Base-by-base conservation (phyloP, 106 monocot genomes). In the Acorus gramineus region DNA sequence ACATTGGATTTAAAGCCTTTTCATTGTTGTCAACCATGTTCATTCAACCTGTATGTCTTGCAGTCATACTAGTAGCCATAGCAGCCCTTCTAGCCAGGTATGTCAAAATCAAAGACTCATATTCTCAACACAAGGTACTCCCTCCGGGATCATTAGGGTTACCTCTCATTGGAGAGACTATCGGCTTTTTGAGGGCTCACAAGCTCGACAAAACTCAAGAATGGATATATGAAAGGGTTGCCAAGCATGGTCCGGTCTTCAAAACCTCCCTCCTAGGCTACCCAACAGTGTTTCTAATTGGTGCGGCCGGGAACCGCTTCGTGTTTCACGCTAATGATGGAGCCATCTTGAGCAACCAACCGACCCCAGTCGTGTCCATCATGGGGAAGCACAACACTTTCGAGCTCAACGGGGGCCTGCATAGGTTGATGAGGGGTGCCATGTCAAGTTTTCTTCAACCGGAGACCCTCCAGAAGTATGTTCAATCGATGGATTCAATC, bases 91-190 rank as follows among this genome's bases (percentile, higher is more conserved):
- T 62, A 11, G 47, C 50, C 63, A 6, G 63, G 6, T 63, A 50
- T 8, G 13, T 14, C 49, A 50, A 2, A 14, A 50, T 63, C 50
- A 49, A 63, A 50, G 49, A 4, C 10, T 7, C 5, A 4, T 50
- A 49, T 3, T 6, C 63, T 28, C 9, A 3, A 42, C n/a, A 49
- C 6, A 62, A 54, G 11, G 63, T 55, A 42, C 63, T 64, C 11
- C 72, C 64, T 57, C 72, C 72, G 3, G 63, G 72, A 2, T 72
- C 72, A 64, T 48, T 72, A 57, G 72, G 72, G 3, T n/a, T 72
- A 5, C 72, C 72, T 2, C 28, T 56, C 11, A 11, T 72, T 8
- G 64, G 72, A 5, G 64, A 72, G 44, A 28, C 56, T 10, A 10
- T 72, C 13, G 9, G 64, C 44, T 64, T 72, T n/a, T 6, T 72